Percentiles rank a stretch among this genome's conserved stretches.
phyloP scores from a whole-genome alignment of 495 filamentous ascomycete genomes.

The Tuber magnatum region DNA sequence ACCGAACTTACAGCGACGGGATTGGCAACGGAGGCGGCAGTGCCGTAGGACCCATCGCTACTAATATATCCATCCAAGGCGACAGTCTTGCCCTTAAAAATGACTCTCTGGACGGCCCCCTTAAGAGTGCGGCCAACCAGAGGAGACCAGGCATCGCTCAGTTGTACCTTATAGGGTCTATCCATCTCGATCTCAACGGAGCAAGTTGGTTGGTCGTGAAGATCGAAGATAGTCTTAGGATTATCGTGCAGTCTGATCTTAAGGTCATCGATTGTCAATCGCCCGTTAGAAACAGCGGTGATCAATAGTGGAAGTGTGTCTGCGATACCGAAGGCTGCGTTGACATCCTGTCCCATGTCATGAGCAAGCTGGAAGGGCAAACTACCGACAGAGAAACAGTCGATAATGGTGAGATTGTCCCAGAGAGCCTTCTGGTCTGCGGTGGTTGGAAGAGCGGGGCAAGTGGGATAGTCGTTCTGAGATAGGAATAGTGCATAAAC shows the following conservation, averaged over 20 bases:
- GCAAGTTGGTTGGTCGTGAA: constrained; percentile 71
- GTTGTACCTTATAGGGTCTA: constrained; percentile 53
- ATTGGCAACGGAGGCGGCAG: constrained; percentile 68
- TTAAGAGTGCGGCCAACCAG: constrained; percentile 64
- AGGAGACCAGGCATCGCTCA: constrained; percentile 60
- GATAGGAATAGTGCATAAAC: constrained; percentile 75
- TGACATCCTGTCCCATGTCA: constrained; percentile 51
- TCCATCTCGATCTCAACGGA: constrained; percentile 69
- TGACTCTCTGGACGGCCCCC: constrained; percentile 69
- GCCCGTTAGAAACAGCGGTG: constrained; percentile 69
- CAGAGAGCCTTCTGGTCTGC: constrained; percentile 72
- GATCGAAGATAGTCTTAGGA: constrained; percentile 76
- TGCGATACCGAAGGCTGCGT: constrained; percentile 59
- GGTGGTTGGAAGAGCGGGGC: constrained; percentile 57
- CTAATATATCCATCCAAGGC: constrained; percentile 66
- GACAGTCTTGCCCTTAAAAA: constrained; percentile 66
- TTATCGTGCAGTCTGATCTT: constrained; percentile 66
- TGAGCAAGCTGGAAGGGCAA: constrained; percentile 70
- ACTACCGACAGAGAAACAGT: constrained; percentile 78
- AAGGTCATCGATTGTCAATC: constrained; percentile 66
- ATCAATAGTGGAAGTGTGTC: constrained; percentile 72
- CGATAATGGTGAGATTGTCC: constrained; percentile 69
- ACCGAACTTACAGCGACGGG: constrained; percentile 49
- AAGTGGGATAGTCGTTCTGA: constrained; percentile 65
- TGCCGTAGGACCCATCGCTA: constrained; percentile 53